Percentiles rank a stretch among this genome's conserved stretches.
These are phyloP conservation scores for Clonostachys chloroleuca DNA, from an alignment of 2,329 filamentous ascomycete species.

Conservation along the genomic window DNA sequence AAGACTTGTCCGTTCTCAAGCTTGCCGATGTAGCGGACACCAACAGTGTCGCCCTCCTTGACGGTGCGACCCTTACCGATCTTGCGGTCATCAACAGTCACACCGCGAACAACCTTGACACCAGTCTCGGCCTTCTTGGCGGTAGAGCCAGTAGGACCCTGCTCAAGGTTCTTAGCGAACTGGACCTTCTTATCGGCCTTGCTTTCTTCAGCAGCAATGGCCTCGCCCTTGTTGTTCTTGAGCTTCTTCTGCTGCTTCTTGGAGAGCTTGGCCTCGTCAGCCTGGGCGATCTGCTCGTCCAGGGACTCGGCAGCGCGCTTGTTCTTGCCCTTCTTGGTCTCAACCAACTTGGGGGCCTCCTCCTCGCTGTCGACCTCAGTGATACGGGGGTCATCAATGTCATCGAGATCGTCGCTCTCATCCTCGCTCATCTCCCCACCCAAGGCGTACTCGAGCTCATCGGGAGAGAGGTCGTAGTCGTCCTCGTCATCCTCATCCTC, in stretches of 20 bases:
- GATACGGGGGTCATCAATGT: slow-evolving; percentile 73
- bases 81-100: slow-evolving; percentile 95
- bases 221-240: slow-evolving; percentile 96
- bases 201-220: slow-evolving; percentile 58
- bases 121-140: slow-evolving; percentile 49
- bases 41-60: slow-evolving; percentile 86
- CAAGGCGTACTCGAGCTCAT: slow-evolving; percentile 71
- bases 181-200: slow-evolving; percentile 91
- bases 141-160: slow-evolving; percentile 78
- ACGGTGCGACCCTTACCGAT: slow-evolving; percentile 76
- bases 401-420: slow-evolving; percentile 74
- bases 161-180: slow-evolving; percentile 98
- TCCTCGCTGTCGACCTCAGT: slow-evolving; percentile 80
- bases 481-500: slow-evolving; percentile 61
- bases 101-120: slow-evolving; percentile 78
- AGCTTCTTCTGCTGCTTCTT: slow-evolving; percentile 99
- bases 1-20: slow-evolving; percentile 92
- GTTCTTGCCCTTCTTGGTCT: slow-evolving; percentile 74
- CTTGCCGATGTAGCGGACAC: slow-evolving; percentile 98
- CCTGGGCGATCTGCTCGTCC: slow-evolving; percentile 80
- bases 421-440: slow-evolving; percentile 69
- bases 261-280: slow-evolving; percentile 74
- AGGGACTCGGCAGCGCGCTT: slow-evolving; percentile 83
- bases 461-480: slow-evolving; percentile 76
- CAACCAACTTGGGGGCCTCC: slow-evolving; percentile 59